These are phyloP conservation scores for Setaria viridis DNA, from an alignment of 202 grass and related monocot species.

Conservation along the genomic window DNA sequence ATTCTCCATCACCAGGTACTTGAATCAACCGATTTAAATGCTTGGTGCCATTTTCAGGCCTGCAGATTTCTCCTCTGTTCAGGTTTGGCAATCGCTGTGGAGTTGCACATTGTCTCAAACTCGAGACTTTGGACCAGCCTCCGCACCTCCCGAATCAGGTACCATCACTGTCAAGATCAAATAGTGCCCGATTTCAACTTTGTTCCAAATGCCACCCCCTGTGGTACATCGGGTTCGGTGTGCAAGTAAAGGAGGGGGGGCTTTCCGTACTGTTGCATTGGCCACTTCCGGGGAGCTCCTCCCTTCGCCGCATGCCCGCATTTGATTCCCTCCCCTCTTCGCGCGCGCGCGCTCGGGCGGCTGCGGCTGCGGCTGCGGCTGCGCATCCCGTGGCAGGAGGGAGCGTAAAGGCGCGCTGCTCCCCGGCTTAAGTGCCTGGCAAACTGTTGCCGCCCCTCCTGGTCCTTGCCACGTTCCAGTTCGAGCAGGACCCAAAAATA, in stretches of 20 bases:
- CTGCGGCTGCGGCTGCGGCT: conserved; percentile 1
- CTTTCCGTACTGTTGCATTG: conserved; percentile 37
- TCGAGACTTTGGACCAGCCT: conserved; percentile 35
- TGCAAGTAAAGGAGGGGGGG: conserved; percentile 28
- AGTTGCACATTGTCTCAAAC: conserved; percentile 22
- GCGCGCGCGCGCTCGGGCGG: neutral
- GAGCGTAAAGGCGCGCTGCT: conserved; percentile 36
- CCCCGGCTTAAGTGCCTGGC: conserved; percentile 44
- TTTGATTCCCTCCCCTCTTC: conserved; percentile 35
- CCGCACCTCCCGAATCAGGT: conserved; percentile 17
- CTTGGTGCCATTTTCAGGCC: neutral
- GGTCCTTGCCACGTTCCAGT: conserved; percentile 20
- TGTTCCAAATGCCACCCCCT: conserved; percentile 31
- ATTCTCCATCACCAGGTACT: neutral
- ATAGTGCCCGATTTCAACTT: conserved; percentile 26
- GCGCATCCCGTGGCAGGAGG: conserved; percentile 40
- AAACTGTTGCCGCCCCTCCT: conserved; percentile 11
- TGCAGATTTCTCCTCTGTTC: neutral
- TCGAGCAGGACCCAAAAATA: conserved; percentile 2
- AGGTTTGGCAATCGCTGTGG: conserved; percentile 5
- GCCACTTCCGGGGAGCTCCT: conserved; percentile 36
- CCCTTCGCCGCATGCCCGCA: conserved; percentile 4
- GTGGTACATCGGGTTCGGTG: conserved; percentile 45
- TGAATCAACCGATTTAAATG: neutral
- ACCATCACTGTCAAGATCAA: conserved; percentile 33